Evolutionary conservation across 2,329 filamentous ascomycete genomes (phyloP).

Genomic region (Ilyonectria robusta): DNA sequence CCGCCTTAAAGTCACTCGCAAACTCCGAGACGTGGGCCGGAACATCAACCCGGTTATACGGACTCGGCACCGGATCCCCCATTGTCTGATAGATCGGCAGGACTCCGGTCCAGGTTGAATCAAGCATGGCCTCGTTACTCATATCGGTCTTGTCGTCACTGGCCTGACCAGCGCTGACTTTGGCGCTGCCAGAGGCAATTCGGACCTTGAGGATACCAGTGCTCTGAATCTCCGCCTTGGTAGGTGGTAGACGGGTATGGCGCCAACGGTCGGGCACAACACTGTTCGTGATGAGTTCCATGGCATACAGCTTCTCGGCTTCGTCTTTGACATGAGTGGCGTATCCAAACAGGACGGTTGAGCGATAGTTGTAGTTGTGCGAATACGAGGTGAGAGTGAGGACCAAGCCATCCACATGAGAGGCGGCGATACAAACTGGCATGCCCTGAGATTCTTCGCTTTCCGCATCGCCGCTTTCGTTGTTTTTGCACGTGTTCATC

Average conservation of each 20-base stretch:
- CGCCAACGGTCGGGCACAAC: constrained; percentile 80
- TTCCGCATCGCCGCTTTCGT: not conserved
- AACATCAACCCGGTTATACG: constrained; percentile 71
- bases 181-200: constrained; percentile 81
- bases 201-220: constrained; percentile 81
- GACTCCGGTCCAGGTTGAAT: constrained; percentile 69
- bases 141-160: constrained; percentile 66
- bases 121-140: constrained; percentile 58
- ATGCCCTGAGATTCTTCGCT: constrained; percentile 62
- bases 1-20: constrained; percentile 54
- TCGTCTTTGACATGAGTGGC: constrained; percentile 75
- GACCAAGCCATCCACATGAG: constrained; percentile 84
- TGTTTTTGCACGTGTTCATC: constrained; percentile 70
- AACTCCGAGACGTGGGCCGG: constrained; percentile 72
- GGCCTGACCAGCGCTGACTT: constrained; percentile 77
- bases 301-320: constrained; percentile 82
- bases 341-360: constrained; percentile 82
- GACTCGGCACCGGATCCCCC: constrained; percentile 73
- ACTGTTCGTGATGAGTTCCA: constrained; percentile 83
- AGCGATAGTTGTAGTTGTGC: constrained; percentile 91
- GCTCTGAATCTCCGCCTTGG: constrained; percentile 79
- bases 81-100: constrained; percentile 75
- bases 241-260: constrained; percentile 78
- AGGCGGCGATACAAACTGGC: constrained; percentile 80
- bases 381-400: constrained; percentile 83